These are phyloP conservation scores for Crataegus laevigata DNA, from an alignment of 306 rosid species.

Conservation along the genomic window DNA sequence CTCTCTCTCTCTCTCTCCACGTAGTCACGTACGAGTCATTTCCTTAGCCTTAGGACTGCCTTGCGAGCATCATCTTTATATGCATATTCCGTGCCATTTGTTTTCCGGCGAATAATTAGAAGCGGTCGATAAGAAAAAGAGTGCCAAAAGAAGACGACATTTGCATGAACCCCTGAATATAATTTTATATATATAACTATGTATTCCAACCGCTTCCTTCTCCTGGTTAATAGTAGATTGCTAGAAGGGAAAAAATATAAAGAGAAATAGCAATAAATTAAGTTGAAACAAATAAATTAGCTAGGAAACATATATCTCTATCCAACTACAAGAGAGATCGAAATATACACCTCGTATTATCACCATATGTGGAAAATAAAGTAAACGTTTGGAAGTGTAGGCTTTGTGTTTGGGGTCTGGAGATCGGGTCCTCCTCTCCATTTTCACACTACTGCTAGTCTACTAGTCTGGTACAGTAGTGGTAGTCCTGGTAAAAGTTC, in stretches of 20 bases:
- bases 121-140: background rate
- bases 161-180: conserved; percentile 3
- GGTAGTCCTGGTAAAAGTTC: background rate
- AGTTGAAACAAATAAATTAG: too few species aligned
- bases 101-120: conserved; percentile 34
- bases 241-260: background rate
- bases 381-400: background rate
- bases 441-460: background rate
- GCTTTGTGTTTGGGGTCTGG: background rate
- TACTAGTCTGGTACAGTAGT: background rate
- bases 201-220: background rate
- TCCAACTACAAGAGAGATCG: too few species aligned
- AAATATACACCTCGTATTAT: too few species aligned
- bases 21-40: background rate
- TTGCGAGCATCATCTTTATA: conserved; percentile 39
- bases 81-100: conserved; percentile 24
- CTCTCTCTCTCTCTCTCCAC: background rate
- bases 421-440: background rate
- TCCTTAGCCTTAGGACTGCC: background rate
- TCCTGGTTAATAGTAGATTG: background rate
- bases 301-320: too few species aligned
- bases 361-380: background rate
- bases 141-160: background rate
- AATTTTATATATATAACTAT: background rate
- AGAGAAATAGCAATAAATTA: background rate